Conservation (phyloP, 2,329 filamentous ascomycete genomes). For the Rhytidhysteron rufulum region DNA sequence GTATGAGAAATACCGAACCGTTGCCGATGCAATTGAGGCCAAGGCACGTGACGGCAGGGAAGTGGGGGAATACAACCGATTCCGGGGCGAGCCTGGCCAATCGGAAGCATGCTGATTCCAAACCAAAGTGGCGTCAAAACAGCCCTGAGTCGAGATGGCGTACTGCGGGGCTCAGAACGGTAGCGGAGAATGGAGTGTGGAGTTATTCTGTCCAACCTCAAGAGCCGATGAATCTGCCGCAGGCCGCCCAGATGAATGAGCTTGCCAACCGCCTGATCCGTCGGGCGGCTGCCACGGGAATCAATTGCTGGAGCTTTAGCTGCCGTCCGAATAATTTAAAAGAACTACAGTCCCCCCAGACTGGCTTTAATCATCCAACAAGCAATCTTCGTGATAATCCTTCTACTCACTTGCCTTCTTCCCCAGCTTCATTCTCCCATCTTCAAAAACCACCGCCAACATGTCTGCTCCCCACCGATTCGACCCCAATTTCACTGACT, state of each 20-base stretch:
- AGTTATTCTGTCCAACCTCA: no score
- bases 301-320: neutral
- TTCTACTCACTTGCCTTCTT: neutral
- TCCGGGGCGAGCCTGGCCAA: no score
- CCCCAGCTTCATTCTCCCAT: constrained; percentile 10
- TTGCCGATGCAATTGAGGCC: no score
- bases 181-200: no score
- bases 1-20: no score
- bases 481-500: constrained; percentile 73
- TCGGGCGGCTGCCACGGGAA: neutral
- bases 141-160: no score
- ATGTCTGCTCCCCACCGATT: constrained; percentile 44
- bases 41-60: no score
- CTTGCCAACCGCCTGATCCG: neutral
- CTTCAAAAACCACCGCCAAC: constrained; percentile 13
- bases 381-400: neutral
- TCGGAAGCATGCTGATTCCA: no score
- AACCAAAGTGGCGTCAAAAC: no score
- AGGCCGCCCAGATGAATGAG: no score
- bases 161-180: no score
- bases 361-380: neutral
- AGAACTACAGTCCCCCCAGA: constrained; percentile 10
- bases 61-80: no score
- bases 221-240: constrained; percentile 4
- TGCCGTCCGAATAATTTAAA: neutral